Evolutionary conservation across 257 asterid species (phyloP).

Genomic region (Rauvolfia tetraphylla): DNA sequence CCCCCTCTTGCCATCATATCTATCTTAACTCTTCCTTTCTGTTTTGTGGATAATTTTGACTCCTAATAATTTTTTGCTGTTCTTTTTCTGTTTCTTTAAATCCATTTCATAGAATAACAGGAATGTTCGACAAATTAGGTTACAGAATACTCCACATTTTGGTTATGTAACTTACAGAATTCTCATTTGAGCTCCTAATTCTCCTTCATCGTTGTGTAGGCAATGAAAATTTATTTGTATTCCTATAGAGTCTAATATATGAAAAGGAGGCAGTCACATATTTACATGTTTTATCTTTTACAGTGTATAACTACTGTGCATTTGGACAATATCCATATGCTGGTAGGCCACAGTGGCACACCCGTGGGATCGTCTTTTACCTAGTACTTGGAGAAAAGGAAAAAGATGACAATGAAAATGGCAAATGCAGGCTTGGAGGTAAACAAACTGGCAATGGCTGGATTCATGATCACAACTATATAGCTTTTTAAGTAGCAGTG

Average conservation of each 20-base stretch:
- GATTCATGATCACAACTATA: conserved; percentile 47
- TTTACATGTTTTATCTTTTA: too few relatives aligned
- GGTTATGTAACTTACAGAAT: neutral
- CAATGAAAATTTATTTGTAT: neutral
- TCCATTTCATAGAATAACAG: too few relatives aligned
- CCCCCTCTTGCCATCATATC: too few relatives aligned
- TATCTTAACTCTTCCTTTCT: too few relatives aligned
- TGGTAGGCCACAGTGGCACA: conserved; percentile 34
- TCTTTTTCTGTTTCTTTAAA: too few relatives aligned
- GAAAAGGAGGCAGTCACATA: neutral
- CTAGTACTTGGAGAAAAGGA: conserved; percentile 35
- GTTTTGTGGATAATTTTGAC: too few relatives aligned
- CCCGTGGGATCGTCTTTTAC: conserved; percentile 25
- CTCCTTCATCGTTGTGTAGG: neutral
- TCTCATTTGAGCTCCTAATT: neutral
- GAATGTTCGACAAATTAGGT: too few relatives aligned
- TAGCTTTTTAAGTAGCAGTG: conserved; percentile 45
- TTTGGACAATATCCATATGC: neutral
- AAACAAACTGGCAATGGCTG: conserved; percentile 80
- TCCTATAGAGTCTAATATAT: too few relatives aligned
- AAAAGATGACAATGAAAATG: conserved; percentile 20
- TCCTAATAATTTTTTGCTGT: too few relatives aligned
- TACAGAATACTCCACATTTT: too few relatives aligned
- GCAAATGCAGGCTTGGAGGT: conserved; percentile 15
- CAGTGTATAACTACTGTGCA: neutral